Conservation (phyloP, 306 rosid species). For the Cucurbita maxima region DNA sequence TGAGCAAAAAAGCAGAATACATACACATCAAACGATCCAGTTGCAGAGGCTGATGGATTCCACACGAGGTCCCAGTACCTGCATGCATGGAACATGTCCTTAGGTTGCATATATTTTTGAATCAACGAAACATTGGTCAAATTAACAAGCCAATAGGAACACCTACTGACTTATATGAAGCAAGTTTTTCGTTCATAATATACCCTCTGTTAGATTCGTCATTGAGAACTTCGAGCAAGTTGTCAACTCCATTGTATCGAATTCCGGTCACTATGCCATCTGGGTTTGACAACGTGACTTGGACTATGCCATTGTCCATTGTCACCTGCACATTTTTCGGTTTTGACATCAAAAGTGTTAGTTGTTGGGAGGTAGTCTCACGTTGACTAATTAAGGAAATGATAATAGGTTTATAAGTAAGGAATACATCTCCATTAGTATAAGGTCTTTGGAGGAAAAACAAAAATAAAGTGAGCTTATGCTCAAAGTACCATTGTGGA, state of each 20-base stretch:
- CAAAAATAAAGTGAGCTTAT: no score
- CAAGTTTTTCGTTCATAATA: neutral
- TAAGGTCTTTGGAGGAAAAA: no score
- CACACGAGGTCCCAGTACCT: conserved; percentile 97
- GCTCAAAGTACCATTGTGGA: no score
- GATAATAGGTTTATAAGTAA: no score
- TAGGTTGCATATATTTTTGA: no score
- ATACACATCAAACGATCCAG: conserved; percentile 59
- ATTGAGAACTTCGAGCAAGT: conserved; percentile 23
- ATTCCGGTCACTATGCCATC: conserved; percentile 27
- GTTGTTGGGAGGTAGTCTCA: no score
- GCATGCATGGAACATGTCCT: neutral
- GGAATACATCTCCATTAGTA: no score
- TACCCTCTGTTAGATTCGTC: conserved; percentile 26
- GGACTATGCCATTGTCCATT: conserved; percentile 25
- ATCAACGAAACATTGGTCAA: neutral
- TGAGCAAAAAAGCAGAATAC: neutral
- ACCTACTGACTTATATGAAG: neutral
- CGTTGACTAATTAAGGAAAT: no score
- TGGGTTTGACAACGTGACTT: conserved; percentile 27
- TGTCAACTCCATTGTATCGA: conserved; percentile 19
- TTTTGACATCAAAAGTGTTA: neutral
- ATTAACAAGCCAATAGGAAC: neutral
- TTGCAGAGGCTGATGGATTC: conserved; percentile 41
- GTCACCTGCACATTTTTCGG: conserved; percentile 15